Percentiles rank a stretch among this genome's conserved stretches.
These are phyloP conservation scores for Colletotrichum phormii DNA, from an alignment of 2,329 filamentous ascomycete species.

Conservation along the genomic window DNA sequence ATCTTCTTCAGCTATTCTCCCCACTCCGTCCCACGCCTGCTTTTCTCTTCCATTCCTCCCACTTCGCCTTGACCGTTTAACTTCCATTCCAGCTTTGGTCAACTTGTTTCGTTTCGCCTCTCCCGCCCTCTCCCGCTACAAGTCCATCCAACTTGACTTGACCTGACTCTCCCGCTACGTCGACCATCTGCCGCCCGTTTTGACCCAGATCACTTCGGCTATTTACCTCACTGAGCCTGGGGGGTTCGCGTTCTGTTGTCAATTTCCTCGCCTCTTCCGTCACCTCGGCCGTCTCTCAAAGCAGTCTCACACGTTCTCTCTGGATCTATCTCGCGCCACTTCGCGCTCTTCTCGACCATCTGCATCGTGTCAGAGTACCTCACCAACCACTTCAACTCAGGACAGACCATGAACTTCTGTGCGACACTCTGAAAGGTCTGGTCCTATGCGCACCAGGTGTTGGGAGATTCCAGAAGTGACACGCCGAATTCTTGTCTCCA, in stretches of 20 bases:
- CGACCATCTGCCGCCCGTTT: not conserved
- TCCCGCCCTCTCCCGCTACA: not conserved
- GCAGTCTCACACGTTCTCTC: not conserved
- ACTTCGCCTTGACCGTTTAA: not conserved
- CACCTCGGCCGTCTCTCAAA: not conserved
- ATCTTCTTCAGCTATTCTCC: not conserved
- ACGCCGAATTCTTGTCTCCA: not conserved
- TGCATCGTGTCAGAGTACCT: not conserved
- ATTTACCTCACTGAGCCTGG: not conserved
- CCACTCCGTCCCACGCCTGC: not conserved
- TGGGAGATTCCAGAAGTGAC: not conserved
- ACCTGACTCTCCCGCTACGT: not conserved
- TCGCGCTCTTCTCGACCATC: not conserved
- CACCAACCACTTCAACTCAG: constrained; percentile 1
- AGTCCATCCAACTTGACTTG: not conserved
- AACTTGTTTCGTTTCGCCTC: not conserved
- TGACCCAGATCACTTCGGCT: not conserved
- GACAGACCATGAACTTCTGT: constrained; percentile 29
- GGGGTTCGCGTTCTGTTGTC: not conserved
- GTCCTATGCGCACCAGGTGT: constrained; percentile 14
- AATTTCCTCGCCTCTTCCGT: not conserved
- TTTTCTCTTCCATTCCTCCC: constrained; percentile 17
- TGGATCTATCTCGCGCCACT: not conserved
- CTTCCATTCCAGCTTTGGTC: constrained; percentile 20
- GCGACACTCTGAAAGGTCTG: constrained; percentile 24